A percentile compares a stretch with the other conserved stretches of the same genome.
These are phyloP conservation scores for Scheffersomyces coipomensis DNA, from an alignment of 805 yeast species.

Conservation along the genomic window DNA sequence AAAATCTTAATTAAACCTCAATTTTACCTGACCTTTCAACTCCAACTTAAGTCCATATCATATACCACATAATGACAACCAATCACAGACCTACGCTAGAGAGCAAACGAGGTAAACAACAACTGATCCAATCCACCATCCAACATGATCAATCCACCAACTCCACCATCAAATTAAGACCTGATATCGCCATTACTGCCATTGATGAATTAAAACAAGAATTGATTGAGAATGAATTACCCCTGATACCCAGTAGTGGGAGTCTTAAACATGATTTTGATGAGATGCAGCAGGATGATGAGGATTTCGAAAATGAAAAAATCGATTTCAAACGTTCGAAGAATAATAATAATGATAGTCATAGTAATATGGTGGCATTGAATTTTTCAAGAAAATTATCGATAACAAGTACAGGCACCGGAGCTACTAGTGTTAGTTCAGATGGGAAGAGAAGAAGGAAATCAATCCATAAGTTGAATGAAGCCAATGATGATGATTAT, in stretches of 20 bases:
- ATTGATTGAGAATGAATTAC: conserved; percentile 11
- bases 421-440: too few species aligned
- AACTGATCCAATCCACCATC: conserved; percentile 25
- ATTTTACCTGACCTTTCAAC: too few species aligned
- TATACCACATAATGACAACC: conserved; percentile 27
- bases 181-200: conserved; percentile 20
- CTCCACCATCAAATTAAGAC: conserved; percentile 27
- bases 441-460: neutral
- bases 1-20: too few species aligned
- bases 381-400: too few species aligned
- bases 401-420: too few species aligned
- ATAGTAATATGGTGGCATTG: too few species aligned
- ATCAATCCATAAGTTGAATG: neutral
- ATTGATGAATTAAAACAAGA: conserved; percentile 21
- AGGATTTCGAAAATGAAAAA: too few species aligned
- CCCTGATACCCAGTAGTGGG: too few species aligned
- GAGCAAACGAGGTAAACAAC: conserved; percentile 30
- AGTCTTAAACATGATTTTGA: neutral
- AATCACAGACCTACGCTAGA: conserved; percentile 39
- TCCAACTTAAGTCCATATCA: too few species aligned
- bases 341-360: neutral
- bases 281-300: too few species aligned
- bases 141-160: conserved; percentile 26
- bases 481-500: conserved; percentile 1
- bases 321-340: neutral